phyloP scores from a whole-genome alignment of 768 basidiomycete genomes.

The Hydnomerulius pinastri region DNA sequence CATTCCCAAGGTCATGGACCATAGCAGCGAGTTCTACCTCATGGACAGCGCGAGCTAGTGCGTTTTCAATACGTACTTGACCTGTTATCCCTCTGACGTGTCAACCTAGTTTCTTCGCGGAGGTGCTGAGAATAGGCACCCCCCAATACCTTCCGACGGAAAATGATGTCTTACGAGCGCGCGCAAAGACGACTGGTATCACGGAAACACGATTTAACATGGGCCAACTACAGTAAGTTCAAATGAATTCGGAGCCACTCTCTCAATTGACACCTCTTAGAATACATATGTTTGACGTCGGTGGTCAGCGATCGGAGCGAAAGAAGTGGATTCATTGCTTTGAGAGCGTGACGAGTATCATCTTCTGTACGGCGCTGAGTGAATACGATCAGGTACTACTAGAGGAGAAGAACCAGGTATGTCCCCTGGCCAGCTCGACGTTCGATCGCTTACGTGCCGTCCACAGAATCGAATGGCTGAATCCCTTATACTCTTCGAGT shows the following conservation, averaged over 20 bases:
- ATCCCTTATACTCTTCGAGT: conserved; percentile 73
- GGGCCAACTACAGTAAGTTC: conserved; percentile 60
- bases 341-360: conserved; percentile 78
- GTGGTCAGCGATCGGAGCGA: conserved; percentile 77
- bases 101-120: conserved; percentile 72
- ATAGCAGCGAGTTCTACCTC: conserved; percentile 79
- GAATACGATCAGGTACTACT: conserved; percentile 76
- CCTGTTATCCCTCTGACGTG: not conserved
- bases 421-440: conserved; percentile 1
- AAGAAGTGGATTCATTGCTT: conserved; percentile 86
- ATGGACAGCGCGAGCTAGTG: conserved; percentile 95
- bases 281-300: conserved; percentile 78
- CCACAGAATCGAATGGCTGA: conserved; percentile 74
- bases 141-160: conserved; percentile 84
- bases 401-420: conserved; percentile 48
- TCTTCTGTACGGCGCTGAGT: conserved; percentile 74
- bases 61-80: conserved; percentile 29
- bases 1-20: conserved; percentile 51
- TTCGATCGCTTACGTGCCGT: not conserved
- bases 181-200: conserved; percentile 88
- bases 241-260: accelerated
- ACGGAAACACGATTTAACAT: conserved; percentile 82
- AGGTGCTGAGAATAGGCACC: conserved; percentile 80
- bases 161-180: conserved; percentile 84
- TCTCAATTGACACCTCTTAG: conserved; percentile 17